Conservation (phyloP, 192 early-diverging fungal species). For the Glomus cerebriforme region DNA sequence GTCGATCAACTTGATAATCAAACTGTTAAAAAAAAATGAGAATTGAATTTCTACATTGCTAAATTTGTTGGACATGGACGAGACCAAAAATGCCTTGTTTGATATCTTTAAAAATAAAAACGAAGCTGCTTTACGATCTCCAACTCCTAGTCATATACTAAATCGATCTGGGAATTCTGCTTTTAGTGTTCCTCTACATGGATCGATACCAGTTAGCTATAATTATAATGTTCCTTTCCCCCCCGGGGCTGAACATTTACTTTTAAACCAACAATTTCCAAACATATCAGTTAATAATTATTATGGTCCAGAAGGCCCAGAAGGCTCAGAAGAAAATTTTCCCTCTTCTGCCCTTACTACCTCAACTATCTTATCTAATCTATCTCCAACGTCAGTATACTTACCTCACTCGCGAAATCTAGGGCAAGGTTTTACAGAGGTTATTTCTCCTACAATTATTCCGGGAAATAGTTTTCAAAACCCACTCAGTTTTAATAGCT, state of each 20-base stretch:
- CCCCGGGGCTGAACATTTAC: background rate
- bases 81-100: background rate
- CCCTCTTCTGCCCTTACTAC: too few species aligned
- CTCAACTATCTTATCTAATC: too few species aligned
- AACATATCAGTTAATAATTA: too few species aligned
- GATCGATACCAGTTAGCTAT: background rate
- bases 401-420: too few species aligned
- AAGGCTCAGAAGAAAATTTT: too few species aligned
- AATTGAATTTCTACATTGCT: too few species aligned
- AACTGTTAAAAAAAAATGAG: too few species aligned
- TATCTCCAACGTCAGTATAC: too few species aligned
- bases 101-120: background rate
- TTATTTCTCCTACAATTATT: too few species aligned
- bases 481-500: background rate
- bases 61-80: background rate
- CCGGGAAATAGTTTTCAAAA: background rate
- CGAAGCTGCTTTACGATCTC: background rate
- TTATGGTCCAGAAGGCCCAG: too few species aligned
- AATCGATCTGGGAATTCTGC: background rate
- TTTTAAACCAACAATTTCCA: background rate
- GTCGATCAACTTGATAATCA: too few species aligned
- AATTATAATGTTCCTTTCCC: background rate
- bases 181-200: background rate
- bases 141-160: background rate
- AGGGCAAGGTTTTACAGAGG: too few species aligned